These are phyloP conservation scores for Russula sp. DNA, from an alignment of 768 basidiomycete species.

Conservation along the genomic window DNA sequence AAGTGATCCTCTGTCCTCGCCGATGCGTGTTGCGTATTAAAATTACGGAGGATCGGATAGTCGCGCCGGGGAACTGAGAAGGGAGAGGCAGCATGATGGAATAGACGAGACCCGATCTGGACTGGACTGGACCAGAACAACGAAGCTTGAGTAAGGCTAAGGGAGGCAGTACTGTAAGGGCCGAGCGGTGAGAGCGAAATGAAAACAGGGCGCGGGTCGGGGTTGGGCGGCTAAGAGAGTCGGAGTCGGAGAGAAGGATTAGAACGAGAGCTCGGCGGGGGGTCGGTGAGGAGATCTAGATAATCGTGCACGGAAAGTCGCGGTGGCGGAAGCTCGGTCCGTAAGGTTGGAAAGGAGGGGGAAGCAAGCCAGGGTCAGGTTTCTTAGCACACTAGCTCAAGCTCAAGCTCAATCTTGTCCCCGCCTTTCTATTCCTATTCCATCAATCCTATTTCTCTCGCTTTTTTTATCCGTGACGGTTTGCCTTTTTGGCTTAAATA, in stretches of 20 bases:
- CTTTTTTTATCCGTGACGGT: slow-evolving; percentile 36
- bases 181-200: background rate
- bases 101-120: background rate
- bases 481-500: slow-evolving; percentile 33
- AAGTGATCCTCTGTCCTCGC: background rate
- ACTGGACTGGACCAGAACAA: background rate
- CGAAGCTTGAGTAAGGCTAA: background rate
- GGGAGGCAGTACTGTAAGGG: background rate
- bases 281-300: slow-evolving; percentile 7
- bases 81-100: background rate
- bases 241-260: slow-evolving; percentile 12
- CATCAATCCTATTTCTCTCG: background rate
- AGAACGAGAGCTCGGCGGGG: background rate
- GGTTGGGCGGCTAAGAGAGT: slow-evolving; percentile 7
- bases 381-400: background rate
- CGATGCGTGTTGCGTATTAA: background rate
- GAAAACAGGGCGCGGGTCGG: background rate
- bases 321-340: slow-evolving; percentile 26
- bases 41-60: slow-evolving; percentile 14
- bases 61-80: slow-evolving; percentile 17
- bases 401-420: slow-evolving; percentile 5
- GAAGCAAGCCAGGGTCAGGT: slow-evolving; percentile 3
- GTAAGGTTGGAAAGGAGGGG: slow-evolving; percentile 3
- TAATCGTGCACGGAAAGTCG: slow-evolving; percentile 11
- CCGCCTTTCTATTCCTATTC: slow-evolving; percentile 17